A percentile compares a stretch with the other conserved stretches of the same genome.
Evolutionary conservation across 108 stramenopile genomes (phyloP).

Genomic region (Schizochytrium sp.): DNA sequence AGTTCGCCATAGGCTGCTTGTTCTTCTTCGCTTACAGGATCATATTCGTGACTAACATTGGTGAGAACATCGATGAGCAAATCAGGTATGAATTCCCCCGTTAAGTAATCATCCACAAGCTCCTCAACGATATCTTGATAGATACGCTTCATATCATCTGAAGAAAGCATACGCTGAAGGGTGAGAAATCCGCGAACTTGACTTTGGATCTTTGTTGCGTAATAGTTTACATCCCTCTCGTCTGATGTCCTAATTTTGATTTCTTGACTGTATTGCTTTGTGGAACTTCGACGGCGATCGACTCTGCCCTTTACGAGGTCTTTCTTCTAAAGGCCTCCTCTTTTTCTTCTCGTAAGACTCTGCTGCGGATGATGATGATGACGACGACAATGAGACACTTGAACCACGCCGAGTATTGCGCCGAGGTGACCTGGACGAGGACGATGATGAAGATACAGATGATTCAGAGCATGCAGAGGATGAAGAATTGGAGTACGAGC

Average conservation of each 20-base stretch:
- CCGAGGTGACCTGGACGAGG: not conserved
- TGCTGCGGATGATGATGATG: not conserved
- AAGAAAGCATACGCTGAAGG: not conserved
- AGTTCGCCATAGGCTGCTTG: not conserved
- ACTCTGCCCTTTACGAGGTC: not conserved
- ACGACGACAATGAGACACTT: not conserved
- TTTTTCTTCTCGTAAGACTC: too few species aligned
- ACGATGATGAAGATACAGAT: not conserved
- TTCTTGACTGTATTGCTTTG: not conserved
- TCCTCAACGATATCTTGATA: not conserved
- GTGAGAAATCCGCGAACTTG: conserved; percentile 1
- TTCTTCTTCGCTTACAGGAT: conserved; percentile 26
- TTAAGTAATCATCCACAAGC: not conserved
- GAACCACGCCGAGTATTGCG: not conserved
- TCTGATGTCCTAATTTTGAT: not conserved
- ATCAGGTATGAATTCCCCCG: conserved; percentile 10
- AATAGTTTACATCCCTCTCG: not conserved
- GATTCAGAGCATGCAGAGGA: not conserved
- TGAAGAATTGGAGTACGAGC: not conserved
- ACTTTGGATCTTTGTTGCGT: conserved; percentile 5
- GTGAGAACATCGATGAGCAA: conserved; percentile 25
- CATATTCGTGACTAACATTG: not conserved
- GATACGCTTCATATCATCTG: not conserved
- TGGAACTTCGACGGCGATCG: not conserved
- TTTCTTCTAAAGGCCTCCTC: too few species aligned